phyloP scores from a whole-genome alignment of 345 rosid species.

The Jatropha curcas region DNA sequence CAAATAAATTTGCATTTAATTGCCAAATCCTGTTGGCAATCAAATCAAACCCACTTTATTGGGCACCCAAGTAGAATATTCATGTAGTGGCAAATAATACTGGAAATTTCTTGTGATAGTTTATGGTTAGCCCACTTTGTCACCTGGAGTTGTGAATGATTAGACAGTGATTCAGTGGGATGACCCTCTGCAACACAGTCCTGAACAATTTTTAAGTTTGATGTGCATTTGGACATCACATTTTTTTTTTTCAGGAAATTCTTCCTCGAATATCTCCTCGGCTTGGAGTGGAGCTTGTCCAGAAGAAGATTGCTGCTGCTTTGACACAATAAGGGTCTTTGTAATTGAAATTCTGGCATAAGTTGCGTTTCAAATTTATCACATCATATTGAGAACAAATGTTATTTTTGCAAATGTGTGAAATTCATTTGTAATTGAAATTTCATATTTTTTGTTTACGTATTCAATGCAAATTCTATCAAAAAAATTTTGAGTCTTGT shows the following conservation, averaged over 20 bases:
- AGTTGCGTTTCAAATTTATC: background rate
- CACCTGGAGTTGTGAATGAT: background rate
- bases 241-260: conserved; percentile 47
- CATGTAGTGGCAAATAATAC: conserved; percentile 4
- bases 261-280: conserved; percentile 74
- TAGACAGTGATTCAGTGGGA: too few species aligned
- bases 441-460: too few species aligned
- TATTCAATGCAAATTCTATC: too few species aligned
- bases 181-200: background rate
- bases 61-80: conserved; percentile 15
- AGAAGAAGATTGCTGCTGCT: conserved; percentile 74
- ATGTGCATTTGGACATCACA: conserved; percentile 9
- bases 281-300: conserved; percentile 63
- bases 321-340: conserved; percentile 41
- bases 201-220: background rate
- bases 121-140: background rate
- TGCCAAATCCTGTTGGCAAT: conserved; percentile 17
- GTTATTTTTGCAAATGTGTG: too few species aligned
- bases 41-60: conserved; percentile 19
- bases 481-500: too few species aligned
- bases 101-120: background rate
- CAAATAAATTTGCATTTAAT: conserved; percentile 8
- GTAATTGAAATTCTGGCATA: conserved; percentile 2
- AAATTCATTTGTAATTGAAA: too few species aligned
- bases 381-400: too few species aligned